Evolutionary conservation across 2,329 filamentous ascomycete species (phyloP).

Genomic region (Ampelomyces quisqualis): DNA sequence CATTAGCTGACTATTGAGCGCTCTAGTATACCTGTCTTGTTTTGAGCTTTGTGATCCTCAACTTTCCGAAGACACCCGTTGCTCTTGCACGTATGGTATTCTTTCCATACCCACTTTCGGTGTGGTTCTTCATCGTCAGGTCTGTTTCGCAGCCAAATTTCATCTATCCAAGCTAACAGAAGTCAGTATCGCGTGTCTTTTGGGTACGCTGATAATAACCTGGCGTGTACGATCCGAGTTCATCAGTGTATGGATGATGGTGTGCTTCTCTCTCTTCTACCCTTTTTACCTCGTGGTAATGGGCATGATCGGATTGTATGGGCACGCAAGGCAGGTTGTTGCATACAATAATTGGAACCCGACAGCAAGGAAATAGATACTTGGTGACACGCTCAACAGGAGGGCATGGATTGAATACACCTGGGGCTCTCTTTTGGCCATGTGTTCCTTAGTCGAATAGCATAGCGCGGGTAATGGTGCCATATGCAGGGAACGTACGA

Average conservation of each 20-base stretch:
- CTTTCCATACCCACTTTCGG: constrained; percentile 48
- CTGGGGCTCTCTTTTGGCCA: no score
- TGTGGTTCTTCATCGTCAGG: constrained; percentile 47
- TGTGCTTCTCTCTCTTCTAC: constrained; percentile 44
- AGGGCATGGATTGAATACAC: no score
- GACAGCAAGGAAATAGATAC: constrained; percentile 38
- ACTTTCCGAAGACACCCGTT: constrained; percentile 37
- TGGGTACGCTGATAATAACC: constrained; percentile 47
- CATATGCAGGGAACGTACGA: no score
- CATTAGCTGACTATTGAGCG: background rate
- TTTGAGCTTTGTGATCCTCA: constrained; percentile 44
- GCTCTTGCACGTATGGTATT: constrained; percentile 43
- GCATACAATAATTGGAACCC: constrained; percentile 49
- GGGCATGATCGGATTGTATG: constrained; percentile 46
- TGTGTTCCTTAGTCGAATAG: no score
- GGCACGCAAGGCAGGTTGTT: constrained; percentile 46
- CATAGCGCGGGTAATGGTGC: no score
- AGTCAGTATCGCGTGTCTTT: constrained; percentile 40
- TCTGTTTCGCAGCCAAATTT: constrained; percentile 12
- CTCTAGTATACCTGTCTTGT: constrained; percentile 45
- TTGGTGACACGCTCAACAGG: no score
- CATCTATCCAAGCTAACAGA: background rate
- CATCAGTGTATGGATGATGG: constrained; percentile 39
- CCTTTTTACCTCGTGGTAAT: constrained; percentile 45
- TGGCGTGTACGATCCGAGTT: constrained; percentile 47